Evolutionary conservation across 805 yeast species (phyloP).

Genomic region (Candida stauntonica): DNA sequence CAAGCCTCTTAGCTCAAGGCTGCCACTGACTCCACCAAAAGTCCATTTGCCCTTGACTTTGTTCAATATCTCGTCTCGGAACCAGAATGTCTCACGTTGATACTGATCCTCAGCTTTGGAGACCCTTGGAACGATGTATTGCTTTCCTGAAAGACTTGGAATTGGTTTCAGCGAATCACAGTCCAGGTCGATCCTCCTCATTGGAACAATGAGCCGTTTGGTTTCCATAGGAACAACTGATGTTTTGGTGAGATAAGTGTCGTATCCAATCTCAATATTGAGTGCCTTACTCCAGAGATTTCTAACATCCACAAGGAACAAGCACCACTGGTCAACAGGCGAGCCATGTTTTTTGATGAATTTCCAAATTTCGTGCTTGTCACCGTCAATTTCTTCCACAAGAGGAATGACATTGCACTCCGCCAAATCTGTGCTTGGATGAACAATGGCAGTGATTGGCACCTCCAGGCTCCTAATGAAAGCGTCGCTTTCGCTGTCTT

Average conservation of each 20-base stretch:
- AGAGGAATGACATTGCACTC: constrained; percentile 73
- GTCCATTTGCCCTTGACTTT: constrained; percentile 66
- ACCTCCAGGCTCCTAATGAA: constrained; percentile 56
- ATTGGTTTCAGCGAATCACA: constrained; percentile 48
- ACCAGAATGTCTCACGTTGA: constrained; percentile 75
- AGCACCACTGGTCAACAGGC: constrained; percentile 45
- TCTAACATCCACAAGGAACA: constrained; percentile 69
- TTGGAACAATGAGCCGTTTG: constrained; percentile 65
- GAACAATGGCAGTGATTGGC: constrained; percentile 67
- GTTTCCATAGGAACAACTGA: constrained; percentile 42
- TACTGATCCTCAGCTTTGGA: constrained; percentile 52
- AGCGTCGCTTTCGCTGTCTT: constrained; percentile 27
- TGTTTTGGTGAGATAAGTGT: constrained; percentile 22
- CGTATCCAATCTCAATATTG: constrained; percentile 31
- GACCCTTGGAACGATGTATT: constrained; percentile 51
- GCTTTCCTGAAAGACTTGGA: constrained; percentile 69
- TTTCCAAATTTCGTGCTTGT: constrained; percentile 26
- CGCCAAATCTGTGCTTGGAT: constrained; percentile 68
- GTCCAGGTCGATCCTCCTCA: constrained; percentile 47
- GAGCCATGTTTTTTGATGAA: constrained; percentile 18
- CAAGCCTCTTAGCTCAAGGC: constrained; percentile 61
- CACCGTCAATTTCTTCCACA: constrained; percentile 27
- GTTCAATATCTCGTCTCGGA: constrained; percentile 59
- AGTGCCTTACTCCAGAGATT: constrained; percentile 73
- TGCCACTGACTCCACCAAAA: constrained; percentile 44